Conservation (phyloP, 2,329 filamentous ascomycete species). For the Calonectria pteridis region DNA sequence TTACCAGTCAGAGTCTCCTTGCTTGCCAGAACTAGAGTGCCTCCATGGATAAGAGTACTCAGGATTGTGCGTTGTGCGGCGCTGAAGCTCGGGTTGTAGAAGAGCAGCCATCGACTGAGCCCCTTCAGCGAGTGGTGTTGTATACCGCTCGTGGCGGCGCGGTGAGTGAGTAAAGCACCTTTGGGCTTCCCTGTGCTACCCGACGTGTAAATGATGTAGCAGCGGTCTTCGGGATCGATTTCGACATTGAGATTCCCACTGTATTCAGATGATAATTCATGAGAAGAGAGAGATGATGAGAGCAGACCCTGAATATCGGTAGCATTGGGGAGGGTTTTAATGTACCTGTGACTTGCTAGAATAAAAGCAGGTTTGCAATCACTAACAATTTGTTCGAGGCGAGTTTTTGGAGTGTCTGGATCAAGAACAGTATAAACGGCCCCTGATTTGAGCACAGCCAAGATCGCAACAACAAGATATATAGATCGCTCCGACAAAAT, state of each 20-base stretch:
- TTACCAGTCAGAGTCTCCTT: constrained; percentile 26
- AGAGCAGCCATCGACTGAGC: constrained; percentile 28
- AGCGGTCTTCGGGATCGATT: constrained; percentile 9
- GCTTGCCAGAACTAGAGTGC: constrained; percentile 27
- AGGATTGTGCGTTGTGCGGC: constrained; percentile 38
- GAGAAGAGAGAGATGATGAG: not conserved
- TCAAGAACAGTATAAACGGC: not conserved
- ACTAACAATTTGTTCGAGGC: not conserved
- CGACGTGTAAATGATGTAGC: constrained; percentile 42
- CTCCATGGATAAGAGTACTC: constrained; percentile 29
- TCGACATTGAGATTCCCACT: not conserved
- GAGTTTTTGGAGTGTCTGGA: not conserved
- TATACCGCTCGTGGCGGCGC: constrained; percentile 26
- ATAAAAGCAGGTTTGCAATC: not conserved
- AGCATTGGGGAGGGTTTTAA: not conserved
- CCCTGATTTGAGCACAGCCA: not conserved
- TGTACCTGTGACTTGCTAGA: not conserved
- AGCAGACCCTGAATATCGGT: not conserved
- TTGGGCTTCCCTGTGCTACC: constrained; percentile 40
- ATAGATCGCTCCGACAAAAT: not conserved
- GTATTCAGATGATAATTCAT: not conserved
- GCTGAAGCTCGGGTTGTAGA: constrained; percentile 40
- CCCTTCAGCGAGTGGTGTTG: constrained; percentile 26
- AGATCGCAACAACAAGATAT: not conserved
- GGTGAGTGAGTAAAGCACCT: constrained; percentile 33